These are phyloP conservation scores for Pseudocercospora musae DNA, from an alignment of 2,329 filamentous ascomycete species.

Conservation along the genomic window DNA sequence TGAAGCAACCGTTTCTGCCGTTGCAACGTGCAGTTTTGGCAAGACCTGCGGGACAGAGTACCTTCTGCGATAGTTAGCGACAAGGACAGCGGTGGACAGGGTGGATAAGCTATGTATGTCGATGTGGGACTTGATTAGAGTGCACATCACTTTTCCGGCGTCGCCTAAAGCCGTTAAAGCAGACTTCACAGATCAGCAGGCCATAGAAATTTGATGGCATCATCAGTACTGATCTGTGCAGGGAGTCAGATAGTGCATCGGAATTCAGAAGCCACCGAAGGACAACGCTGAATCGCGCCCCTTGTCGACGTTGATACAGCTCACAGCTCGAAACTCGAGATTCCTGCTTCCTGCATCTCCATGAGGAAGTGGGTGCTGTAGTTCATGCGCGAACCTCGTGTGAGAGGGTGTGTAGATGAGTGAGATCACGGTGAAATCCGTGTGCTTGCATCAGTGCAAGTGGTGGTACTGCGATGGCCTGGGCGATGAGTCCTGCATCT, in stretches of 20 bases:
- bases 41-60: neutral
- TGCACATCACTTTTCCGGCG: neutral
- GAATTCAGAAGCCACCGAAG: neutral
- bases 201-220: neutral
- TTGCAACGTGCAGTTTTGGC: neutral
- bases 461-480: neutral
- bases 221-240: constrained; percentile 2
- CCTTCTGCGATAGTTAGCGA: neutral
- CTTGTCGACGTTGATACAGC: neutral
- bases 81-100: neutral
- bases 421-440: neutral
- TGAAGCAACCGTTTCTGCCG: neutral
- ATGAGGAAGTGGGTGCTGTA: neutral
- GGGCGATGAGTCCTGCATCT: neutral
- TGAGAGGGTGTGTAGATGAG: neutral
- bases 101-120: neutral
- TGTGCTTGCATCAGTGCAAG: neutral
- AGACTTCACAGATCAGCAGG: neutral
- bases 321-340: neutral
- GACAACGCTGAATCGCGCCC: neutral
- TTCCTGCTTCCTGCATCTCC: neutral
- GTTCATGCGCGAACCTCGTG: neutral
- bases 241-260: neutral
- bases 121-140: neutral
- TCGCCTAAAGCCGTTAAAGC: neutral